Evolutionary conservation across 768 basidiomycete species (phyloP).

Genomic region (Boletus huronensis): DNA sequence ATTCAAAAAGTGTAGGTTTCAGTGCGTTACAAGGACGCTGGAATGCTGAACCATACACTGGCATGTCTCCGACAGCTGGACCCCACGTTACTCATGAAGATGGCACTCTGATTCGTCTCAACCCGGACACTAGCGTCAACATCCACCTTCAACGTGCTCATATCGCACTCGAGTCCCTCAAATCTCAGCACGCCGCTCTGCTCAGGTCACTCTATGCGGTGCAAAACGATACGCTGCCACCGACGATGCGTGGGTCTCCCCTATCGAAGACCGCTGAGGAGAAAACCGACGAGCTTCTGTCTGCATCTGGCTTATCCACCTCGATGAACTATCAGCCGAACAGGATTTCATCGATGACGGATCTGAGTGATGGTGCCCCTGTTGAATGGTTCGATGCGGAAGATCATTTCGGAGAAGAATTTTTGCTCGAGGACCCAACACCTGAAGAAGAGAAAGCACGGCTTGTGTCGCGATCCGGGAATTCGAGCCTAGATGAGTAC

Average conservation of each 20-base stretch:
- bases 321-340: conserved; percentile 36
- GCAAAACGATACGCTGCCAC: conserved; percentile 27
- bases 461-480: conserved; percentile 38
- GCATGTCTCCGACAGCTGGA: conserved; percentile 15
- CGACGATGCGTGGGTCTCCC: conserved; percentile 28
- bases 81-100: conserved; percentile 26
- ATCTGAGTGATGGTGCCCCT: conserved; percentile 44
- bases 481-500: conserved; percentile 37
- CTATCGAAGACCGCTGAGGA: conserved; percentile 50
- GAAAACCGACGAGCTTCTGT: conserved; percentile 33
- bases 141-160: conserved; percentile 43
- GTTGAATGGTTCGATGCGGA: conserved; percentile 78
- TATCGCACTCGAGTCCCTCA: conserved; percentile 49
- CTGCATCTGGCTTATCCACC: conserved; percentile 23
- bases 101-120: conserved; percentile 16
- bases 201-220: conserved; percentile 39
- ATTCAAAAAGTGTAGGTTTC: conserved; percentile 55
- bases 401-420: conserved; percentile 52
- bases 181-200: conserved; percentile 55
- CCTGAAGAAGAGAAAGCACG: conserved; percentile 39
- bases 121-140: conserved; percentile 16
- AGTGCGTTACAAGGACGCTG: not conserved
- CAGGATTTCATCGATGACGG: conserved; percentile 47
- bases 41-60: not conserved
- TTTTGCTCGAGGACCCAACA: conserved; percentile 49